Evolutionary conservation across 2,329 filamentous ascomycete genomes (phyloP), one percentile per base, ranked within the genome.

Genomic region (Monilinia polystroma): DNA sequence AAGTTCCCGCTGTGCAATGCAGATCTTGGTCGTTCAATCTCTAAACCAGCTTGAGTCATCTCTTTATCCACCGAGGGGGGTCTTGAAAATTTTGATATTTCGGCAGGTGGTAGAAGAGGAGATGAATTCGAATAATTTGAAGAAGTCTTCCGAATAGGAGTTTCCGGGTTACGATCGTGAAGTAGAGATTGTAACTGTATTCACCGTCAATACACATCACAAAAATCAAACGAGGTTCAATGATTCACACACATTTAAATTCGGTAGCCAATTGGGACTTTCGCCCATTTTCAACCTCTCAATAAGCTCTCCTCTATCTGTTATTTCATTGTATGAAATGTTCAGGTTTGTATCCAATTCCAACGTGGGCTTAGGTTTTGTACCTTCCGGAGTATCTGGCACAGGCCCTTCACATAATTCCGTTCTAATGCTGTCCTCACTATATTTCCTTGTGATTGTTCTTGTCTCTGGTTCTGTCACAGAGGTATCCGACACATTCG

Each of bases 1-100:
- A 90, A 90, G 74, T 90, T 84, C 4, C 88, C 88, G 68, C 84
- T 87, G 71, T 90, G 88, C 14, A 90, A 79, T 56, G 88, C 88
- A 43, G 94, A 98, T 65, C 91, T 84, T 57, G 94, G 94, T 63
- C 93, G 85, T 77, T 93, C 89, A 69, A 96, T 94, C 70, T 87
- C 85, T 70, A 85, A 75, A 6, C 87, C 85, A 67, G 85, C 81
- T 68, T 81, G 80, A 56, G 85, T 72, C 68, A 81, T 80, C 67
- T 79, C 77, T 52, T 81, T 79, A 56, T 78, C 76, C 23, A 77
- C 74, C 20, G 73, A 70, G 18, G 80, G 78, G 10, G 72, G 67
- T 59, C 71, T 67, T 45, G 72, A 68, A 20, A 71, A 69, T 53
- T 75, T 73, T 49, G 74, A 75, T 23, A 77, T 71, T 18, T 80